phyloP scores from a whole-genome alignment of 441 rosid species.

The Gossypium laxum region DNA sequence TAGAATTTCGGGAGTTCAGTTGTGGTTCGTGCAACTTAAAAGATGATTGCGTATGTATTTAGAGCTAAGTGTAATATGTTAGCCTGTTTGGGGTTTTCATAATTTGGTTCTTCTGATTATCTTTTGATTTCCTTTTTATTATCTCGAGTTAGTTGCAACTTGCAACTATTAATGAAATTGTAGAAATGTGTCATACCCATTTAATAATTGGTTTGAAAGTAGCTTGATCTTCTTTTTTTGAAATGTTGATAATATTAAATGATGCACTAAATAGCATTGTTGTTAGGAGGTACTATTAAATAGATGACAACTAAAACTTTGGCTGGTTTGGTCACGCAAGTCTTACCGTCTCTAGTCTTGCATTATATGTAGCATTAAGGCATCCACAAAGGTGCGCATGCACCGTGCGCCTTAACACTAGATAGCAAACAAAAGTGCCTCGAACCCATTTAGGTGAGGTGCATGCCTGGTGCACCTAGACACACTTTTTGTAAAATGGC shows the following conservation, averaged over 20 bases:
- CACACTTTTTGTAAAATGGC: neutral
- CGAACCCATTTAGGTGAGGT: too few relatives aligned
- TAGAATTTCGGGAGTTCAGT: constrained; percentile 3
- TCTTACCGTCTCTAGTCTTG: too few relatives aligned
- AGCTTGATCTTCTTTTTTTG: neutral
- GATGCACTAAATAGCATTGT: neutral
- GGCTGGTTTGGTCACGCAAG: too few relatives aligned
- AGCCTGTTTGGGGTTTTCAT: neutral
- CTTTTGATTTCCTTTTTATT: neutral
- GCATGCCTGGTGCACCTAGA: too few relatives aligned
- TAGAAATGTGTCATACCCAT: neutral
- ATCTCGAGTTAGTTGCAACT: neutral
- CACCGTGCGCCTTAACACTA: too few relatives aligned
- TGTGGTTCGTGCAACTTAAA: constrained; percentile 3
- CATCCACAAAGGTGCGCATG: too few relatives aligned
- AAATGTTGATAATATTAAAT: neutral
- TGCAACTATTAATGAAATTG: neutral
- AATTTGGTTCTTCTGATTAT: neutral
- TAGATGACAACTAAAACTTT: too few relatives aligned
- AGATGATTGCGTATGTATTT: neutral
- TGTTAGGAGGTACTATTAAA: too few relatives aligned
- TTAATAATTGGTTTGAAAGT: neutral
- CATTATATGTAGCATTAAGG: too few relatives aligned
- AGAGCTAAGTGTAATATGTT: neutral
- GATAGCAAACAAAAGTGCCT: too few relatives aligned